phyloP scores from a whole-genome alignment of 331 rosid species.

The Dryas integrifolia region DNA sequence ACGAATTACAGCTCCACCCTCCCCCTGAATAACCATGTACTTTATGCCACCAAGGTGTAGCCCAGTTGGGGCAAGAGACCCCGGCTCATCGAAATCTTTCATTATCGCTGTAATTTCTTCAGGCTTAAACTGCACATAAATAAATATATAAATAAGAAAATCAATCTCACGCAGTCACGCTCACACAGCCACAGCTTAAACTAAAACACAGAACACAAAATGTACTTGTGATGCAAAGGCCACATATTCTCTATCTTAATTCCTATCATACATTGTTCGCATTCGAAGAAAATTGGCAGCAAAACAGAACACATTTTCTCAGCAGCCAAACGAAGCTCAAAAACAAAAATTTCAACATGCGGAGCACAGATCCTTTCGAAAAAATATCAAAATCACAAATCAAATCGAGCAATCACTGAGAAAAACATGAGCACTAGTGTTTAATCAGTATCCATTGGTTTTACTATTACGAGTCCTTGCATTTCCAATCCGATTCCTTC shows the following conservation, averaged over 20 bases:
- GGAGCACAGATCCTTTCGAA: background rate
- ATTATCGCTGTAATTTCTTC: slow-evolving; percentile 46
- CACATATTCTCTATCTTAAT: background rate
- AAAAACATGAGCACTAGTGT: background rate
- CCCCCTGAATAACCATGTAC: slow-evolving; percentile 71
- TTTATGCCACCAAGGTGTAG: slow-evolving; percentile 54
- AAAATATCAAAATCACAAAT: background rate
- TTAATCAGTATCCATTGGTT: background rate
- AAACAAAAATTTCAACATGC: background rate
- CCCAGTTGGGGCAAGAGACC: slow-evolving; percentile 59
- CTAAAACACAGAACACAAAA: background rate
- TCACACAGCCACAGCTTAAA: background rate
- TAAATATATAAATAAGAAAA: slow-evolving; percentile 4
- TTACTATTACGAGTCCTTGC: slow-evolving; percentile 1
- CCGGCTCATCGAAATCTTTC: slow-evolving; percentile 54
- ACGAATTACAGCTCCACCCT: slow-evolving; percentile 55
- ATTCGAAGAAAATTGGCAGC: background rate
- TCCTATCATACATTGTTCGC: background rate
- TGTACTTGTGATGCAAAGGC: background rate
- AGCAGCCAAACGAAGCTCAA: slow-evolving; percentile 3
- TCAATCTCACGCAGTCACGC: slow-evolving; percentile 12
- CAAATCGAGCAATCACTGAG: background rate
- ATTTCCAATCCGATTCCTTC: background rate
- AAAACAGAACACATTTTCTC: background rate
- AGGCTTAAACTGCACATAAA: slow-evolving; percentile 40